phyloP scores from a whole-genome alignment of 2,329 filamentous ascomycete species.

The Cylindrodendrum hubeiense region DNA sequence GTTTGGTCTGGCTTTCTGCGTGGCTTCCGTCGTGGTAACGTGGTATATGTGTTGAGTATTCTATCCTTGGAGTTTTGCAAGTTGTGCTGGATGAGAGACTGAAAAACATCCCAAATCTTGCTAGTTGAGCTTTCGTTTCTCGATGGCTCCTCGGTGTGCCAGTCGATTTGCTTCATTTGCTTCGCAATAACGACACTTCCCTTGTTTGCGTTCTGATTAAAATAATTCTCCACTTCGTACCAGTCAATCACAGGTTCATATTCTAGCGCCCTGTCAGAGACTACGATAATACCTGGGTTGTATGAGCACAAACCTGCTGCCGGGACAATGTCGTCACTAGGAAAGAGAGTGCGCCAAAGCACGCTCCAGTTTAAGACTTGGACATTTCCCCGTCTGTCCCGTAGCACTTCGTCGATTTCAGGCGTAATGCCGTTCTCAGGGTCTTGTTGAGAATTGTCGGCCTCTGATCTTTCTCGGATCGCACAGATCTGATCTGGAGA shows the following conservation, averaged over 20 bases:
- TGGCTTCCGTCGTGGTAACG: background rate
- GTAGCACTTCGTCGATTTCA: background rate
- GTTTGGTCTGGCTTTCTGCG: background rate
- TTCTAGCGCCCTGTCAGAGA: background rate
- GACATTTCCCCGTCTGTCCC: background rate
- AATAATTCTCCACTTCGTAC: background rate
- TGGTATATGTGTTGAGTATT: background rate
- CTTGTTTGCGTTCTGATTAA: background rate
- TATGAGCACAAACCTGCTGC: background rate
- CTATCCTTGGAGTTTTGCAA: background rate
- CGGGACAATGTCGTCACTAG: background rate
- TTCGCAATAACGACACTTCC: background rate
- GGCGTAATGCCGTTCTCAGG: background rate
- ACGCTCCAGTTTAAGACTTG: background rate
- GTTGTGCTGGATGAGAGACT: background rate
- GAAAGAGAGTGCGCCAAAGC: background rate
- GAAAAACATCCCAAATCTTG: background rate
- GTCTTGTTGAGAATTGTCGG: background rate
- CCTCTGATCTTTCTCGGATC: background rate
- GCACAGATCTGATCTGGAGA: background rate
- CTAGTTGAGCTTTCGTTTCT: background rate
- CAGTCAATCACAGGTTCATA: background rate
- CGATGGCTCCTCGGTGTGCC: background rate
- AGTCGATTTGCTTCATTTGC: background rate
- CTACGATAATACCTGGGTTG: background rate